Evolutionary conservation across 176 grass and related monocot species (phyloP), one percentile per base, ranked within the genome.

Genomic region (Oryza longistaminata): DNA sequence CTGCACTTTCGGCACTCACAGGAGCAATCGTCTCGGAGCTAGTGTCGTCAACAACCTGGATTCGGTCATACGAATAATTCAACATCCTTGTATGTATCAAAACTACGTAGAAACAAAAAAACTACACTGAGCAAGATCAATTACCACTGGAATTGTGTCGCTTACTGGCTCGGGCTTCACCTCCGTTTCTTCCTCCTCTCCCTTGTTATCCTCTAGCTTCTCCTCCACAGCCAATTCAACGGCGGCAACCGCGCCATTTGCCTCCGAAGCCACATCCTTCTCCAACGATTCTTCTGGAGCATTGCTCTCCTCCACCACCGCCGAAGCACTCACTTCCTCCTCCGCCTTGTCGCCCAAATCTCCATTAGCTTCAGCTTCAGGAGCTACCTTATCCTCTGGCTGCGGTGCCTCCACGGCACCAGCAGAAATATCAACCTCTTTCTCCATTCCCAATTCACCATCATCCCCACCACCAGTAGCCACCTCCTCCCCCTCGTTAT

Each of bases 131-230:
- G 49, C 77, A 88, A 55, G 25, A 22, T 68, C 55, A 75, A 77
- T 71, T 87, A 90, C 85, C 83, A 84, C 70, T 29, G 53, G 53
- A 58, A 33, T 83, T 6, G 19, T 42, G 42, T 67, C 43, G 10
- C 17, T 87, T 21, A 27, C 24, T 27, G 62, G 75, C 61, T 87
- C 80, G 0, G 68, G 64, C 44, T 65, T 46, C 31, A 66, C 21
- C 5, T 5, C 50, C 5, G 6, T 7, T 37, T 37, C 35, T 37
- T 37, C 43, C 70, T 73, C 75, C 75, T 81, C 82, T 2, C 3
- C 43, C 26, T 78, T 52, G 14, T 69, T 72, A 9, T 14, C 65
- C 80, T 83, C 44, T 1, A 21, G 22, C 11, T 79, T 85, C 44
- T 80, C 60, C 43, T 82, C 46, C 43, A 68, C 29, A 0, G 70